Conservation (phyloP, 768 basidiomycete species). For the Mycena pura region DNA sequence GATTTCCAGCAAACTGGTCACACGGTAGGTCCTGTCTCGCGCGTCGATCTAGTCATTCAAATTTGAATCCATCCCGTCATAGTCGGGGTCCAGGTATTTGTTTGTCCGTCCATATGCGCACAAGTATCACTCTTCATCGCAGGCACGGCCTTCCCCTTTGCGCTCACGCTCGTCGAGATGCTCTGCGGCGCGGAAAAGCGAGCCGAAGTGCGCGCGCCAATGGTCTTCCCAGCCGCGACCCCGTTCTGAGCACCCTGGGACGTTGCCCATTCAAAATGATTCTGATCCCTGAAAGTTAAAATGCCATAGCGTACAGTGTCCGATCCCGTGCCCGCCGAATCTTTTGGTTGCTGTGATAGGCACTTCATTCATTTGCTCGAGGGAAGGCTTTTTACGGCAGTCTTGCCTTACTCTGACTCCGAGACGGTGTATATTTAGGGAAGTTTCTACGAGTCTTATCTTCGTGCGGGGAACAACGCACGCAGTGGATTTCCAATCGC, state of each 20-base stretch:
- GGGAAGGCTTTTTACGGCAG: too few relatives aligned
- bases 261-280: too few relatives aligned
- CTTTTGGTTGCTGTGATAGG: too few relatives aligned
- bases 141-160: constrained; percentile 83
- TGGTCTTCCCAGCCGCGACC: constrained; percentile 68
- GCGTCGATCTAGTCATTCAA: not conserved
- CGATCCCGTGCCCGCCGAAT: too few relatives aligned
- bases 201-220: constrained; percentile 65
- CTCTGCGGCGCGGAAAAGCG: constrained; percentile 70
- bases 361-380: too few relatives aligned
- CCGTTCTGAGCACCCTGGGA: constrained; percentile 51
- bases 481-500: too few relatives aligned
- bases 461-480: too few relatives aligned
- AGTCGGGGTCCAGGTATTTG: constrained; percentile 75
- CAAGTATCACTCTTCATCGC: not conserved
- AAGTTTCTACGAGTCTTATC: too few relatives aligned
- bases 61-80: not conserved
- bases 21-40: constrained; percentile 57
- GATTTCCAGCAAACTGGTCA: constrained; percentile 73
- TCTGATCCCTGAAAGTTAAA: too few relatives aligned
- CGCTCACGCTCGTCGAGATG: constrained; percentile 74
- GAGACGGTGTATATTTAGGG: too few relatives aligned
- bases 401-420: too few relatives aligned
- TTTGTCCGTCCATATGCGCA: not conserved
- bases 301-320: too few relatives aligned